A percentile compares a stretch with the other conserved stretches of the same genome.
phyloP scores from a whole-genome alignment of 2,329 filamentous ascomycete genomes.

The Lachnellula arida region DNA sequence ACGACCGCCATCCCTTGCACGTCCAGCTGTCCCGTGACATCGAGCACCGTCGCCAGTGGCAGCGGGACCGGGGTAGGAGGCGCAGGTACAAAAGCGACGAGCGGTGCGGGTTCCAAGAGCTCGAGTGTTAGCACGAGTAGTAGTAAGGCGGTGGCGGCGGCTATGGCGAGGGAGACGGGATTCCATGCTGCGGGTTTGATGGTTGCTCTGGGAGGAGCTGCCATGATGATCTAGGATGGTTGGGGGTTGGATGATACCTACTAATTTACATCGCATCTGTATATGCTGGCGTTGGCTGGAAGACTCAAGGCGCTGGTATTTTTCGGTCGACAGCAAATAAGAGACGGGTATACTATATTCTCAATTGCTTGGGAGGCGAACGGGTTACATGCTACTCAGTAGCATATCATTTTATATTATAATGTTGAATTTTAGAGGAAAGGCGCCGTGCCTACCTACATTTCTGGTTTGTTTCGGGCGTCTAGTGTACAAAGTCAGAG shows the following conservation, averaged over 20 bases:
- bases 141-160: conserved; percentile 11
- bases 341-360: no score
- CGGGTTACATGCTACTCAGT: no score
- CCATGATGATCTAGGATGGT: conserved; percentile 13
- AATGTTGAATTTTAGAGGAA: no score
- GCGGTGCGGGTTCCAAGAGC: conserved; percentile 23
- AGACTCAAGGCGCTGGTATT: no score
- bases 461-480: no score
- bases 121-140: conserved; percentile 10
- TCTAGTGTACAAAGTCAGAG: no score
- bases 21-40: conserved; percentile 29
- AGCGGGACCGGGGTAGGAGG: neutral
- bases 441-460: no score
- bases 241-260: neutral
- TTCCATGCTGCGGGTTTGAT: conserved; percentile 14
- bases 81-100: conserved; percentile 10
- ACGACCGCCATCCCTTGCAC: conserved; percentile 41
- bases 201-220: conserved; percentile 16
- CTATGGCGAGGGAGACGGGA: conserved; percentile 16
- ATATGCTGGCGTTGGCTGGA: neutral
- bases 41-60: neutral
- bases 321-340: no score
- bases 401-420: no score
- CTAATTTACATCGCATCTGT: neutral
- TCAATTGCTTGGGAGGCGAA: no score